phyloP scores from a whole-genome alignment of 2,329 filamentous ascomycete genomes.

The Neoscytalidium dimidiatum region DNA sequence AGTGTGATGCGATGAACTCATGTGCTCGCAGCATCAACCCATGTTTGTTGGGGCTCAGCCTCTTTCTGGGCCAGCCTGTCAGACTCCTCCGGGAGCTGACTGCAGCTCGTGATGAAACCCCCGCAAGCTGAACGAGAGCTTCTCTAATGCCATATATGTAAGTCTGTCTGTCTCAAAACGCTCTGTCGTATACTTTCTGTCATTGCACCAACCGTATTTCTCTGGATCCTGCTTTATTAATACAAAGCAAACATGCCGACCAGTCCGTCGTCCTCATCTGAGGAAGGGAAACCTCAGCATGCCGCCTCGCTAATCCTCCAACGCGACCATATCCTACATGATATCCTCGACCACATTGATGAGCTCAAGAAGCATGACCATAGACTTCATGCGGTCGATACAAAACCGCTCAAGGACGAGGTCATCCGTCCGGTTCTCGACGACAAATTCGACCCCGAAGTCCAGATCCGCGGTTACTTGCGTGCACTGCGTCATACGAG shows the following conservation, averaged over 20 bases:
- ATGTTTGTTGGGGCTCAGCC: neutral
- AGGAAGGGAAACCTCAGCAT: neutral
- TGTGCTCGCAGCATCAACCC: neutral
- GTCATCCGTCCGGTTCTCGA: slow-evolving; percentile 34
- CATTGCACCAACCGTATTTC: neutral
- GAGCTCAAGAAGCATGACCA: slow-evolving; percentile 15
- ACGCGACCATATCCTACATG: slow-evolving; percentile 33
- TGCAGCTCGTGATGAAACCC: neutral
- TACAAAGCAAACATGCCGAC: neutral
- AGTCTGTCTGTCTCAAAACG: neutral
- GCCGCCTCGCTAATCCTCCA: slow-evolving; percentile 3
- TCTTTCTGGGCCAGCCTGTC: neutral
- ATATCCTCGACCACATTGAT: slow-evolving; percentile 37
- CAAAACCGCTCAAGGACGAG: slow-evolving; percentile 28
- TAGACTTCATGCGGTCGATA: slow-evolving; percentile 26
- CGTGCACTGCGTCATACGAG: slow-evolving; percentile 32
- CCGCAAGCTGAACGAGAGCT: neutral
- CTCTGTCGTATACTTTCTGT: too few relatives aligned
- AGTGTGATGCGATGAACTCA: neutral
- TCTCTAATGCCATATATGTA: neutral
- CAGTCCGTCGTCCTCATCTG: neutral
- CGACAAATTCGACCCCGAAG: slow-evolving; percentile 31
- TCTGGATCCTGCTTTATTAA: neutral
- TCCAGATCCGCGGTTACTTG: slow-evolving; percentile 35
- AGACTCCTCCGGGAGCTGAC: neutral